These are phyloP conservation scores for Cardamine resedifolia DNA, from an alignment of 345 rosid genomes.

Conservation along the genomic window DNA sequence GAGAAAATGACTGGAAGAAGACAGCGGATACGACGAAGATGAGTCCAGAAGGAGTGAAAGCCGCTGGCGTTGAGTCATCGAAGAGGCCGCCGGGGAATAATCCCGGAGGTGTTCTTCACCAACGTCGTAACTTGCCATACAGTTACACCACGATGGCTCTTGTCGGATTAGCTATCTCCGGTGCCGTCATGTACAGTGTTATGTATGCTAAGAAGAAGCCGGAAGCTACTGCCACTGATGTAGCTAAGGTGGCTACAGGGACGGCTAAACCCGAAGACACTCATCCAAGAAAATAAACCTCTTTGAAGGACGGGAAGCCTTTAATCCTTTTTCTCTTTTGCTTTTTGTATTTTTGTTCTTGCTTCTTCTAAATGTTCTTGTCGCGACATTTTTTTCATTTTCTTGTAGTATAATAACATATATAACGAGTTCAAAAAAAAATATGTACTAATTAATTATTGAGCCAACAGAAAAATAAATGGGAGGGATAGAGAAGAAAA, in stretches of 20 bases:
- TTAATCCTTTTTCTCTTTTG: neutral
- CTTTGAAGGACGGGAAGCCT: neutral
- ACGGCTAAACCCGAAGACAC: conserved; percentile 53
- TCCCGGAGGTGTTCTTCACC: conserved; percentile 64
- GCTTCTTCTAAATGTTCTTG: conserved; percentile 16
- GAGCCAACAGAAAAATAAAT: neutral
- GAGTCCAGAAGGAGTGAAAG: conserved; percentile 55
- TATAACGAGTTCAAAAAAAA: neutral
- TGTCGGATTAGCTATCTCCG: conserved; percentile 54
- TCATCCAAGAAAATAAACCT: conserved; percentile 51
- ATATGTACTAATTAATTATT: neutral
- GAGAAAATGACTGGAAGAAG: conserved; percentile 53
- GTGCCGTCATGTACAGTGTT: conserved; percentile 47
- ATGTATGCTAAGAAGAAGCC: conserved; percentile 58
- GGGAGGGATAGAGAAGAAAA: neutral
- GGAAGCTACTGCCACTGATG: conserved; percentile 55
- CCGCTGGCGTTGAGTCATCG: conserved; percentile 56
- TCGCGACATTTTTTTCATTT: neutral
- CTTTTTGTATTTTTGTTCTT: neutral
- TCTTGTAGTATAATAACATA: conserved; percentile 20
- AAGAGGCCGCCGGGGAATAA: conserved; percentile 61
- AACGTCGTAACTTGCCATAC: conserved; percentile 57
- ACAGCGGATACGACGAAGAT: conserved; percentile 67
- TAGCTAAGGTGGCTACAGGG: conserved; percentile 49
- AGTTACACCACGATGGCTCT: conserved; percentile 52